A percentile compares a stretch with the other conserved stretches of the same genome.
Evolutionary conservation across 1,139 yeast species (phyloP).

Genomic region (Taiozyma onychis): DNA sequence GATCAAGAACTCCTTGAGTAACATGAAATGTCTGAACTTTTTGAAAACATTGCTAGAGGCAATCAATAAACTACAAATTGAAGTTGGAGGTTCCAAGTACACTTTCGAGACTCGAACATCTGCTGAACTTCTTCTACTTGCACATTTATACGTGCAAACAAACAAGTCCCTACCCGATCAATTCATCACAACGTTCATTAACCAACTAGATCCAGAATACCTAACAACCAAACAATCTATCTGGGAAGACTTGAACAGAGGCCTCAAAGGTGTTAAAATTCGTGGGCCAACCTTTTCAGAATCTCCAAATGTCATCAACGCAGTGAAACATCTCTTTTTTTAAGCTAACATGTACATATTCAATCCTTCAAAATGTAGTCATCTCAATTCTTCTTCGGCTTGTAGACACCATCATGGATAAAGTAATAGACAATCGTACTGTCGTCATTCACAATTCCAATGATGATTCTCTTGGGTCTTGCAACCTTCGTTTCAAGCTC

Average conservation of each 20-base stretch:
- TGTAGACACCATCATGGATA: slow-evolving; percentile 56
- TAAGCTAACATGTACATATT: not conserved
- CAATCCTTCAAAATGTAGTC: not conserved
- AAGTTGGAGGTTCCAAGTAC: slow-evolving; percentile 11
- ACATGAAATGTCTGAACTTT: slow-evolving; percentile 44
- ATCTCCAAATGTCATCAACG: slow-evolving; percentile 19
- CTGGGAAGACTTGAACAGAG: slow-evolving; percentile 6
- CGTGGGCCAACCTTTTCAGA: slow-evolving; percentile 18
- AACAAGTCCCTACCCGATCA: slow-evolving; percentile 38
- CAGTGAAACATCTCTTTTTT: slow-evolving; percentile 10
- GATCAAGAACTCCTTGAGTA: slow-evolving; percentile 44
- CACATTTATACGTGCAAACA: slow-evolving; percentile 37
- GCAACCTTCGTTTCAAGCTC: slow-evolving; percentile 17
- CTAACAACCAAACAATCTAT: slow-evolving; percentile 4
- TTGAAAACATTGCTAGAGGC: slow-evolving; percentile 32
- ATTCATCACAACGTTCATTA: slow-evolving; percentile 34
- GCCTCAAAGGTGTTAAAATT: slow-evolving; percentile 7
- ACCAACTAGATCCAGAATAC: slow-evolving; percentile 27
- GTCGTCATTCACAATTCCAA: slow-evolving; percentile 57
- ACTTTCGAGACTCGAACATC: slow-evolving; percentile 26
- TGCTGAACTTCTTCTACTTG: slow-evolving; percentile 33
- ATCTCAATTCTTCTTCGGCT: slow-evolving; percentile 47
- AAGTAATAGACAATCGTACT: slow-evolving; percentile 65
- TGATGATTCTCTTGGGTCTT: slow-evolving; percentile 42
- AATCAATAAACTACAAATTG: slow-evolving; percentile 24